A percentile compares a stretch with the other conserved stretches of the same genome.
Evolutionary conservation across 2,329 filamentous ascomycete species (phyloP).

Genomic region (Pestalotiopsis sp.): DNA sequence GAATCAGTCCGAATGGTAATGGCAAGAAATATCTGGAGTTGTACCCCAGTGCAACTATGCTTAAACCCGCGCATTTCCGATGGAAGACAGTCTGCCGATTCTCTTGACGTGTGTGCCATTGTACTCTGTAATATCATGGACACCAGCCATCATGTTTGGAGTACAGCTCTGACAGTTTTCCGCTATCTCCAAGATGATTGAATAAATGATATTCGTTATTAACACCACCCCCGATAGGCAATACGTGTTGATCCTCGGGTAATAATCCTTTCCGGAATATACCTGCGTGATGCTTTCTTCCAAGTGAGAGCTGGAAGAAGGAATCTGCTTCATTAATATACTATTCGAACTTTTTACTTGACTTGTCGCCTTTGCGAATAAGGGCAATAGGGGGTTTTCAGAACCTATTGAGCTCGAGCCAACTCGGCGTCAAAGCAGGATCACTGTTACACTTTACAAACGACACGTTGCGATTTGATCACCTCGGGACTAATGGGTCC

Average conservation of each 20-base stretch:
- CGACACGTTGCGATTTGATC: background rate
- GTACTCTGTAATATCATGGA: too few relatives aligned
- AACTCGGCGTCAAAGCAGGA: background rate
- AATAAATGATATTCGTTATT: background rate
- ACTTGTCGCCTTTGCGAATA: background rate
- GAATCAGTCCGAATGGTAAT: constrained; percentile 5
- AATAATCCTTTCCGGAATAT: background rate
- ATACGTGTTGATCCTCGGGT: background rate
- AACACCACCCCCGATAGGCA: background rate
- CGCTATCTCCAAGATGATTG: background rate
- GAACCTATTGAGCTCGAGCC: background rate
- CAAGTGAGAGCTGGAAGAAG: too few relatives aligned
- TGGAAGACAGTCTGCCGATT: background rate
- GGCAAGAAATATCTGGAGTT: background rate
- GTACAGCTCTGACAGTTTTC: background rate
- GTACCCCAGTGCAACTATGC: background rate
- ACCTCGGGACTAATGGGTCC: background rate
- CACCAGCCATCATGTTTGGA: too few relatives aligned
- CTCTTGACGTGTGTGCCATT: background rate
- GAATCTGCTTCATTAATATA: too few relatives aligned
- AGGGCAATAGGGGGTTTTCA: background rate
- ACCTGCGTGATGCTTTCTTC: background rate
- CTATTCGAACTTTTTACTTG: too few relatives aligned
- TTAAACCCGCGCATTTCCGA: background rate
- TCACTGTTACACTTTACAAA: background rate